Evolutionary conservation across 352 stramenopile genomes (phyloP), one percentile per base, ranked within the genome.

Genomic region (Pythium vanterpoolii): DNA sequence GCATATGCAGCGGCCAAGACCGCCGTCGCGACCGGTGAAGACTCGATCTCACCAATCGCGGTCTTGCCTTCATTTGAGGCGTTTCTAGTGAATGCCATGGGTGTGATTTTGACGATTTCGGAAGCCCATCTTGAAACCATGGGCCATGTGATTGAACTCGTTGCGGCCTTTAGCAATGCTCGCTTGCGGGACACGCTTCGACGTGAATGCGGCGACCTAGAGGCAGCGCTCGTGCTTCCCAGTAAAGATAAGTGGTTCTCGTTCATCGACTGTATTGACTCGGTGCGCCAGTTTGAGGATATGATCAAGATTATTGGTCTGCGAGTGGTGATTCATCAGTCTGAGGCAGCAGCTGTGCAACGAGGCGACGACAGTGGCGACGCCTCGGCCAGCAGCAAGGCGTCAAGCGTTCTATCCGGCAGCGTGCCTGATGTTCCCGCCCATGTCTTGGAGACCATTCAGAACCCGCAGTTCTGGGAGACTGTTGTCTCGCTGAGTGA

Each of bases 231-330:
- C 9, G 68, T 79, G 40, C 58, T 76, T n/a, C 79, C 82, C 2
- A 64, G 60, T 34, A 68, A 60, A 7, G 56, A 75, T 18, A 62
- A 75, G 11, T 92, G 79, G 82, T 87, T 89, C 46, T 89, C 82
- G 8, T 92, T 92, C 38, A 87, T 92, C 46, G 82, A 92, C 64
- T 77, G 76, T 57, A 76, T 92, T 14, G 79, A 92, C 64, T 92
- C 78, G 5, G 74, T 90, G 55, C 77, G 79, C 8, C 82, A 92
- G 49, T 90, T 86, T 57, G 79, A 90, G 66, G 82, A 92, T 38
- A 86, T 89, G 79, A 87, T 92, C 64, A 92, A 92, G 63, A 87
- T 89, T 40, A 86, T 92, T 33, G 73, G 79, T 5, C 76, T 72
- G 2, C 57, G 64, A 0, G 64, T 52, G 1, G 54, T 66, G 16